Evolutionary conservation across 176 grass and related monocot genomes (phyloP).

Genomic region (Carex parvula): DNA sequence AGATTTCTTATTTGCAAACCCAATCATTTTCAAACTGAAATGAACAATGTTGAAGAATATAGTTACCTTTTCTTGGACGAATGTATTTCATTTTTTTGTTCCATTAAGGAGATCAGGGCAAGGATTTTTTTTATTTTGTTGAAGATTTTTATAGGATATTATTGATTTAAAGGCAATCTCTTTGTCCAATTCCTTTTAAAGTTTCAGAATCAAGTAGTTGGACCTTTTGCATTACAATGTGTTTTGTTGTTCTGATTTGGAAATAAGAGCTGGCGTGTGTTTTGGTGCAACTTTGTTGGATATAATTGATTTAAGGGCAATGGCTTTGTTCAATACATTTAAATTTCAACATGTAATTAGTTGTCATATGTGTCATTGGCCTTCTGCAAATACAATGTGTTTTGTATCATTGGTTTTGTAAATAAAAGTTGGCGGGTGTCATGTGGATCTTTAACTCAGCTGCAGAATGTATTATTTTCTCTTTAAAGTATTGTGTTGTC

Average conservation of each 20-base stretch:
- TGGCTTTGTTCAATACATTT: not conserved
- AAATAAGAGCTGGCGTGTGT: not conserved
- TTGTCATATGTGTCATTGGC: not conserved
- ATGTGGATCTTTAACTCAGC: not conserved
- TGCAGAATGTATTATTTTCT: not conserved
- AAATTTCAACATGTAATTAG: not conserved
- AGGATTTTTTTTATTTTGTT: not conserved
- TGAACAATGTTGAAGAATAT: not conserved
- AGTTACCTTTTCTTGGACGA: not conserved
- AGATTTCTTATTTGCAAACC: slow-evolving; percentile 6
- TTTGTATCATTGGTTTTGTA: too few species aligned
- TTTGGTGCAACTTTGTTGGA: not conserved
- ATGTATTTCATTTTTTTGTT: not conserved
- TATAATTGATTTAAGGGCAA: not conserved
- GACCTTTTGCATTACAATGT: not conserved
- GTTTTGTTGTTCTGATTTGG: not conserved
- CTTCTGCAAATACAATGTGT: not conserved
- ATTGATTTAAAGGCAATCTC: not conserved
- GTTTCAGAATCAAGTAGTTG: not conserved
- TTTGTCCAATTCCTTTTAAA: not conserved
- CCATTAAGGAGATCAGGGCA: not conserved
- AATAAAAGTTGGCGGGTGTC: not conserved
- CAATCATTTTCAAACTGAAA: slow-evolving; percentile 1
- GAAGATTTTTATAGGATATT: not conserved
- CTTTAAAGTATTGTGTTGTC: not conserved